Base-by-base conservation (phyloP, 2,329 filamentous ascomycete species). In the Aspergillus piperis region DNA sequence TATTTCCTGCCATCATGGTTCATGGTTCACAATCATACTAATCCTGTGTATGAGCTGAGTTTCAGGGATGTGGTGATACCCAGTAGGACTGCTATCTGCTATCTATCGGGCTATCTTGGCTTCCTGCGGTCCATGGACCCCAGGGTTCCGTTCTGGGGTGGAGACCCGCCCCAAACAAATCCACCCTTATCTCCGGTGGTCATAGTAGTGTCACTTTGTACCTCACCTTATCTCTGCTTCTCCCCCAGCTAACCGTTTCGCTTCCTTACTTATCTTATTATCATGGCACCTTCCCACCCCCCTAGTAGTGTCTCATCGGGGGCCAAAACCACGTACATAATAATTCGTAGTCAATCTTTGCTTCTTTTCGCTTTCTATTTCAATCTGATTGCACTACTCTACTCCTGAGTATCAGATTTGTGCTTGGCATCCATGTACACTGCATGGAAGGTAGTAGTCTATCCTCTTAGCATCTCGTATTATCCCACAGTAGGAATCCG, bases 291-390 rank as follows among this genome's bases (percentile, higher is more conserved):
- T 13, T 13, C 30, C 30, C 30, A 8, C 27, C 10, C 10, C 30
- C 3, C 11, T 36, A 11, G 10, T 13, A 13, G 32, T 36, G 32
- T 13, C 32, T 36, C 32, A 10, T 36, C 5, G 32, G 32, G 32
- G 32, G 32, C 13, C 44, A 27, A n/a, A 49, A 32, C 17, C 7
- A 19, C 15, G 47, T 50, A 30, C 47, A 8, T 50, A 50, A 50
- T 50, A 27, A n/a, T 13, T 21, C 25, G 47, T 50, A 50, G 47
- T 50, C 47, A 50, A 50, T 50, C n/a, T 30, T 50, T 50, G 8
- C 15, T 32, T 50, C 17, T 32, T 13, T 30, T 42, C 17, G 19
- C 13, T 17, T 42, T 42, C 8, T 11, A 11, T 19, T 7, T 44
- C 21, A 15, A 44, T 21, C 17, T n/a, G n/a, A 50, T 27, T 19